These are phyloP conservation scores for Beta vulgaris DNA, from an alignment of 148 eudicot species.

Conservation along the genomic window DNA sequence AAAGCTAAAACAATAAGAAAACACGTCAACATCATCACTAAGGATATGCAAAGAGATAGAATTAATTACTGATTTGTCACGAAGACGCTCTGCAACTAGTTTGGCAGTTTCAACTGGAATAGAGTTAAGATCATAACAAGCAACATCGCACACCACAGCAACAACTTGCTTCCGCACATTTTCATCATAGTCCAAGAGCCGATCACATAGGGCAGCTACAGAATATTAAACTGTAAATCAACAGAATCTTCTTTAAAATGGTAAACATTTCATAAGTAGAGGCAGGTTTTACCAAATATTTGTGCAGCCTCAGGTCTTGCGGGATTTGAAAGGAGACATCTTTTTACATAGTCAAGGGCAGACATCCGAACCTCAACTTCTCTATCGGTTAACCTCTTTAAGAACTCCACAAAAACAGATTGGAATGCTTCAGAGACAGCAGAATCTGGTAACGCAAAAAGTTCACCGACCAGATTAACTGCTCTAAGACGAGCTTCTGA, in stretches of 20 bases:
- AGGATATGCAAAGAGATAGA: not conserved
- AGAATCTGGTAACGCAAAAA: conserved; percentile 76
- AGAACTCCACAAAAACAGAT: conserved; percentile 76
- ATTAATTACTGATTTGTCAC: conserved; percentile 80
- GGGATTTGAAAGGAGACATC: conserved; percentile 73
- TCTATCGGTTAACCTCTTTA: conserved; percentile 89
- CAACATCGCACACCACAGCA: conserved; percentile 81
- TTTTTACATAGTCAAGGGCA: conserved; percentile 74
- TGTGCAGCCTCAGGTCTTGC: conserved; percentile 73
- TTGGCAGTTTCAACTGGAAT: conserved; percentile 68
- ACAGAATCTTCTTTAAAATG: conserved; percentile 4
- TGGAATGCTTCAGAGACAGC: conserved; percentile 66
- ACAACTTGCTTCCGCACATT: conserved; percentile 93
- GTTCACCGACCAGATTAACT: conserved; percentile 79
- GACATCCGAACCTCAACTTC: conserved; percentile 78
- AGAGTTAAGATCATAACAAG: conserved; percentile 59
- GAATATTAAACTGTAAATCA: conserved; percentile 16
- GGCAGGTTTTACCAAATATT: conserved; percentile 59
- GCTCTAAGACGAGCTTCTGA: conserved; percentile 76
- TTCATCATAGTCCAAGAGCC: conserved; percentile 95
- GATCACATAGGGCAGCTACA: conserved; percentile 82
- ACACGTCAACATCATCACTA: conserved; percentile 14
- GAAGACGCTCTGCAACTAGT: conserved; percentile 87
- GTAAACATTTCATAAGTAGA: conserved; percentile 2
- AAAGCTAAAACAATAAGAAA: conserved; percentile 16